A percentile compares a stretch with the other conserved stretches of the same genome.
Evolutionary conservation across 2,329 filamentous ascomycete species (phyloP).

Genomic region (Meredithiella fracta): DNA sequence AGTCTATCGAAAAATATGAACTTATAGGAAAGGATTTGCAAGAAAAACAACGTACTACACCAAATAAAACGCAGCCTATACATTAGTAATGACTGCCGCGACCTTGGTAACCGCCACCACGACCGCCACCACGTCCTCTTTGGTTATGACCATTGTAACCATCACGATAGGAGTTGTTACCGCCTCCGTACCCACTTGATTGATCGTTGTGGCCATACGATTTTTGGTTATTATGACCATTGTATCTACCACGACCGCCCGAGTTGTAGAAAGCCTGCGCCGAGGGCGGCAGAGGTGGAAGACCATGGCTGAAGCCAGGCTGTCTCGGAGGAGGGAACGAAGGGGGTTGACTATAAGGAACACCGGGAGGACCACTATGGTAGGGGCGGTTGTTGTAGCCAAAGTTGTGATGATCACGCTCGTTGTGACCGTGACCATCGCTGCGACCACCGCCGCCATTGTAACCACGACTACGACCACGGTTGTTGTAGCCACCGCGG

Average conservation of each 20-base stretch:
- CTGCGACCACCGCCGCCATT: conserved; percentile 3
- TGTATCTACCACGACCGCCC: conserved; percentile 11
- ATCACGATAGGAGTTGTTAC: neutral
- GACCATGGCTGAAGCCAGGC: conserved; percentile 26
- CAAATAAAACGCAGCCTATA: too few species aligned
- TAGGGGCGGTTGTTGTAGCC: conserved; percentile 15
- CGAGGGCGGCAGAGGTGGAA: conserved; percentile 28
- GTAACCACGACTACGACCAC: conserved; percentile 4
- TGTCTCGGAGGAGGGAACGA: conserved; percentile 31
- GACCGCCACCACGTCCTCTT: conserved; percentile 1
- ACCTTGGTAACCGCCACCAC: conserved; percentile 5
- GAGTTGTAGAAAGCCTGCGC: conserved; percentile 12
- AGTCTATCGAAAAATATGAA: too few species aligned
- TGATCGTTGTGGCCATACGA: neutral
- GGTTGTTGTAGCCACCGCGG: conserved; percentile 18
- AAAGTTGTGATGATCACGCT: conserved; percentile 3
- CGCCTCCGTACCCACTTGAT: conserved; percentile 1
- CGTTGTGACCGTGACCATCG: neutral
- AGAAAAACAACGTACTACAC: too few species aligned
- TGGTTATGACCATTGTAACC: conserved; percentile 6
- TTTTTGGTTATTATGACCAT: conserved; percentile 1
- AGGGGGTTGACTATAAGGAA: conserved; percentile 14
- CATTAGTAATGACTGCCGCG: too few species aligned
- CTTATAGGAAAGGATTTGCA: too few species aligned
- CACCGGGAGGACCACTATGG: neutral